Conservation (phyloP, 1,284 basidiomycete genomes). For the Irpex lacteus region DNA sequence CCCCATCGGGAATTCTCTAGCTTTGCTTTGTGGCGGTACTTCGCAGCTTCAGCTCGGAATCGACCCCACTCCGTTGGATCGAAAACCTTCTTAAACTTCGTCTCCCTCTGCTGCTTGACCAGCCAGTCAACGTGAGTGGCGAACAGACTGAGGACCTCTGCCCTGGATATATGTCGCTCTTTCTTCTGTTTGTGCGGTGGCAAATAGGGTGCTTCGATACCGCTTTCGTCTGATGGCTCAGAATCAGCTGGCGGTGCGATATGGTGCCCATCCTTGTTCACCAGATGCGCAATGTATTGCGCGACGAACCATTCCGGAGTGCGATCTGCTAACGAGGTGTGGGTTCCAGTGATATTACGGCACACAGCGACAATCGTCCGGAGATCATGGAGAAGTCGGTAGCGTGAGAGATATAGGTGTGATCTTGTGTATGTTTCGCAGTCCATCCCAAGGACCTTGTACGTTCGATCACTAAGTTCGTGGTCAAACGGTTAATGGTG, state of each 20-base stretch:
- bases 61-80: constrained; percentile 41
- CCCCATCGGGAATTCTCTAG: background rate
- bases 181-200: constrained; percentile 13
- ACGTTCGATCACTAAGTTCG: background rate
- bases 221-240: constrained; percentile 25
- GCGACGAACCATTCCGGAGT: constrained; percentile 49
- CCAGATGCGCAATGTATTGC: constrained; percentile 30
- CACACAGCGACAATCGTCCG: constrained; percentile 29
- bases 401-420: constrained; percentile 38
- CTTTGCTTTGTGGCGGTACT: constrained; percentile 28
- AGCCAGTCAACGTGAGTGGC: constrained; percentile 53
- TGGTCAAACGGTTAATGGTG: background rate
- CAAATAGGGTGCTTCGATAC: constrained; percentile 17
- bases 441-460: constrained; percentile 1
- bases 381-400: constrained; percentile 21
- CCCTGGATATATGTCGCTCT: constrained; percentile 40
- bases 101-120: constrained; percentile 37
- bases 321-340: constrained; percentile 31
- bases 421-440: constrained; percentile 3
- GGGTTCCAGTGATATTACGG: background rate
- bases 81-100: constrained; percentile 29
- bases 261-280: constrained; percentile 25
- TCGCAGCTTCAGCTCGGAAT: constrained; percentile 37
- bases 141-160: constrained; percentile 42
- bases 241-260: background rate